Evolutionary conservation across 2,329 filamentous ascomycete species (phyloP), one percentile per base, ranked within the genome.

Genomic region (Magnaporthiopsis incrustans): DNA sequence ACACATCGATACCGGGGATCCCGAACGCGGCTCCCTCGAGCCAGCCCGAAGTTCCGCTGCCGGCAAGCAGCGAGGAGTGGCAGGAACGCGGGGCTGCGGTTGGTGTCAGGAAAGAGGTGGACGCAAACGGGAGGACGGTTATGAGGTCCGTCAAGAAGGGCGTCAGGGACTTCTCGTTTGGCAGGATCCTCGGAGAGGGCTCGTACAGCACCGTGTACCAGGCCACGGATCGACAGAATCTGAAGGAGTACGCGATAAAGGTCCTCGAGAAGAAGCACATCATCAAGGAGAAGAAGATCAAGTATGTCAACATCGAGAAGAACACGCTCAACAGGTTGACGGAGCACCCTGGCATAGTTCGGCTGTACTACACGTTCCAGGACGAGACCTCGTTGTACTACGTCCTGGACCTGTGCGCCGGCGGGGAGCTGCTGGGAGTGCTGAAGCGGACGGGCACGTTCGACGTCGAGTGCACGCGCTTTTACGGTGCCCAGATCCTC

Each of bases 221-320:
- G 63, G 95, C 93, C 53, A 97, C 92, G 4, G 95, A 99, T 76
- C 88, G 94, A 66, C 92, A 97, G 75, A 97, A 92, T 1, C 79
- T 96, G 65, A 96, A 96, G 71, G 94, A 99, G 75, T 98, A 98
- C 73, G 95, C 95, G 32, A 93, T 99, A 78, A 99, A 99, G 76
- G 94, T 99, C 22, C 85, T 99, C 60, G 95, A 99, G 77, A 99
- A 99, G 78, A 87, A 92, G 71, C 95, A 99, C 76, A 99, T 99
- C 73, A 99, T 99, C 81, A 99, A 98, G 77, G 95, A 99, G 78
- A 98, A 97, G 77, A 99, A 99, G 82, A 96, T 99, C 72, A 99
- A 99, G 82, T 99, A 99, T 73, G 95, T 99, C 77, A 99, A 98
- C 77, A 99, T 99, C 71, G 95, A 99, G 77, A 97, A 97, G 79